Evolutionary conservation across 257 asterid species (phyloP), one percentile per base, ranked within the genome.

Genomic region (Anisodus acutangulus): DNA sequence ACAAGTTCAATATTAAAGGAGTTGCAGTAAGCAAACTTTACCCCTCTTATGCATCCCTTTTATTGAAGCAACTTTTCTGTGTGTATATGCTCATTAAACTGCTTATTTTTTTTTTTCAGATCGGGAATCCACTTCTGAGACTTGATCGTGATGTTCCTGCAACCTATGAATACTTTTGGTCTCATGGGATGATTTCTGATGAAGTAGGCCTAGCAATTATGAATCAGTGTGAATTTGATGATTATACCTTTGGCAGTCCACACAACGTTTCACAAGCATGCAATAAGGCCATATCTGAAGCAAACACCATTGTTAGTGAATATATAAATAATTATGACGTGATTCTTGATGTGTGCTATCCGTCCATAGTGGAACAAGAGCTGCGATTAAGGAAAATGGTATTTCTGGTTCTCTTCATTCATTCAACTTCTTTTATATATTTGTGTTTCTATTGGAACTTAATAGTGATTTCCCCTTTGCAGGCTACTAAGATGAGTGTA

Each of bases 131-230:
- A 41, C 98, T 97, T 39, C 94, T 97, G 49, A 93, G 84, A 85
- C 98, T 95, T 7, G 99, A 94, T 76, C 95, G 98, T 0, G 99
- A 97, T 88, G 90, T 83, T 31, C 94, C 98, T 37, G 95, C 98
- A 83, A 89, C 92, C 22, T 95, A 90, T 16, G 98, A 95, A 16
- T 97, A 57, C 88, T 97, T 91, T 82, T 97, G 98, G 99, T 97
- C 99, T 8, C 99, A 95, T 58, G 98, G 99, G 43, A 93, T 97
- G 98, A 95, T 97, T 82, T 97, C 99, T 69, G 99, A 97, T 87
- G 99, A 97, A 89, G 15, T 88, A 9, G 97, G 97, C 62, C 94
- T 90, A 47, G 57, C 95, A 83, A 92, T 97, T 67, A 93, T 89
- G 91, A 93, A 89, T 63, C 95, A 95, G 19, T 97, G 99, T 69